phyloP scores from a whole-genome alignment of 2,329 filamentous ascomycete species.

The Cordyceps fumosorosea region DNA sequence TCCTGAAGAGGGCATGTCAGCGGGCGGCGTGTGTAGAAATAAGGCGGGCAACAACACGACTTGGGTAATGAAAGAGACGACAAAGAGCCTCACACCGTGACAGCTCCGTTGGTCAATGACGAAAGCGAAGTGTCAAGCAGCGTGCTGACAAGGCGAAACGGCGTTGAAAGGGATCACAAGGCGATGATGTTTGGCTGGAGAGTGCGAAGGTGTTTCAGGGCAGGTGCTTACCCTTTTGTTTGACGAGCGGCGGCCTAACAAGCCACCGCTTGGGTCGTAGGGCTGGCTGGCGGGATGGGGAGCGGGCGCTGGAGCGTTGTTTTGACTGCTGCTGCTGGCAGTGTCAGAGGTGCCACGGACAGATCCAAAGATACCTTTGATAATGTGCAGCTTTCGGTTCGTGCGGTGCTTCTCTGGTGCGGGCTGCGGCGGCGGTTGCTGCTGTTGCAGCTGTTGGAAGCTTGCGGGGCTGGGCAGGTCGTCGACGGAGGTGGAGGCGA shows the following conservation, averaged over 20 bases:
- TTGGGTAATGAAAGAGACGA: neutral
- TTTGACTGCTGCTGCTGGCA: slow-evolving; percentile 20
- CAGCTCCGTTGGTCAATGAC: neutral
- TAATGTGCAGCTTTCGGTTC: slow-evolving; percentile 38
- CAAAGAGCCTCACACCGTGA: slow-evolving; percentile 16
- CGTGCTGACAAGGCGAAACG: neutral
- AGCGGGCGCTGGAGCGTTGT: slow-evolving; percentile 21
- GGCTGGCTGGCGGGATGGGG: slow-evolving; percentile 22
- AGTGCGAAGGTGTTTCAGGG: neutral
- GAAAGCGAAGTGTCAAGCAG: neutral
- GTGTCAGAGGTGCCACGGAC: slow-evolving; percentile 24
- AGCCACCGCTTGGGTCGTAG: slow-evolving; percentile 41
- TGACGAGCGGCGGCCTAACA: slow-evolving; percentile 46
- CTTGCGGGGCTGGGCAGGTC: slow-evolving; percentile 17
- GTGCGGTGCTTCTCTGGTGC: slow-evolving; percentile 38
- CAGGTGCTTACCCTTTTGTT: slow-evolving; percentile 46
- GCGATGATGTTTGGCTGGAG: neutral
- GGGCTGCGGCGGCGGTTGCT: slow-evolving; percentile 20
- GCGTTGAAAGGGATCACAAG: neutral
- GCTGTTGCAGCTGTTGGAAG: slow-evolving; percentile 25
- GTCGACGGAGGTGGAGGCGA: slow-evolving; percentile 21
- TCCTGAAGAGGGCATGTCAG: slow-evolving; percentile 10
- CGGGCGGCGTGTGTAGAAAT: slow-evolving; percentile 1
- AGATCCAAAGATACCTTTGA: slow-evolving; percentile 48
- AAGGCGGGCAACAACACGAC: neutral